Conservation (phyloP, 306 rosid species). For the Cicer cuneatum region DNA sequence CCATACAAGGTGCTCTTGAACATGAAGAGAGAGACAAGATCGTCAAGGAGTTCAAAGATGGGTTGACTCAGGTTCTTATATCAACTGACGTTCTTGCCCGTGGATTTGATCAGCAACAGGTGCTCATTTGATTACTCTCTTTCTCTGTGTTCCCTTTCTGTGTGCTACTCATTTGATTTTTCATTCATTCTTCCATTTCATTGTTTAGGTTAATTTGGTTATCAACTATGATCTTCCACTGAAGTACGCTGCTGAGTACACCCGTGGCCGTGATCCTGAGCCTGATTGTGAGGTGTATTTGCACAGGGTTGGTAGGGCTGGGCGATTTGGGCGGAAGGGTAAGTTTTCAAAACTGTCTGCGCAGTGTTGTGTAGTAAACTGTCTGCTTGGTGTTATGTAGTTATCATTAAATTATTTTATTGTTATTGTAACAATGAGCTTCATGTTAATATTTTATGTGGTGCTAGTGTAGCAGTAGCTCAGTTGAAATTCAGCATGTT, state of each 20-base stretch:
- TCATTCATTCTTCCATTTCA: constrained; percentile 19
- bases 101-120: constrained; percentile 94
- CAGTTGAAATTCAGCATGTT: neutral
- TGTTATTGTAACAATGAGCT: constrained; percentile 6
- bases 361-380: neutral
- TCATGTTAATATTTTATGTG: neutral
- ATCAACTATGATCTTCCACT: constrained; percentile 84
- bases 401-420: neutral
- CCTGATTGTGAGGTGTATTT: constrained; percentile 88
- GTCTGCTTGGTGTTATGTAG: neutral
- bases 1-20: constrained; percentile 74
- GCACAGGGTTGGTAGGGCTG: constrained; percentile 90
- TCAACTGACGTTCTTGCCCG: constrained; percentile 86
- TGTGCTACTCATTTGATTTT: neutral
- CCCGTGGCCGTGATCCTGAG: constrained; percentile 44
- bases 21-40: constrained; percentile 78
- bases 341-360: constrained; percentile 33
- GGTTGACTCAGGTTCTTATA: constrained; percentile 80
- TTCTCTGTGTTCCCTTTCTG: neutral
- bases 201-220: constrained; percentile 75
- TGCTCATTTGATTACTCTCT: constrained; percentile 34
- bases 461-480: constrained; percentile 3
- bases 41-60: constrained; percentile 80
- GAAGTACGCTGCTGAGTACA: constrained; percentile 48
- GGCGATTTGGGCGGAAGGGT: constrained; percentile 95